Base-by-base conservation (phyloP, 371 early-diverging fungal genomes). In the Saksenaea oblongispora region DNA sequence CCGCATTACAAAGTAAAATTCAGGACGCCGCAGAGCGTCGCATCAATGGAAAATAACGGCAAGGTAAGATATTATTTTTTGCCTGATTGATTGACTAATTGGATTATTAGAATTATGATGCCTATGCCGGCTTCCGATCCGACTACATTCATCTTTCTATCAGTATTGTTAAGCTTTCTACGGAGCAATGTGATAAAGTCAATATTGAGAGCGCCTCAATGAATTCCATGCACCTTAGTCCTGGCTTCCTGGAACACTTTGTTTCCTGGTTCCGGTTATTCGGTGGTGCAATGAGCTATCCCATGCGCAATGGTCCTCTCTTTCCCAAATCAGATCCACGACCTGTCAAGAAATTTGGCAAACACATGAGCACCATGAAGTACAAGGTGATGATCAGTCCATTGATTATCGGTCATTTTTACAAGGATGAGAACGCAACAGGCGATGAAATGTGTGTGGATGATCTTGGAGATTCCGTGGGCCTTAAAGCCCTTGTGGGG, bases 81-180 rank as follows among this genome's bases (percentile, higher is more conserved):
- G 34, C 54, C 7, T 47, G 47, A 44, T 58, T 54, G 31, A 15
- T 47, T 31, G 18, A 34, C 17, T 36, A 34, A 42, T 69, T 24
- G 41, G 14, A 36, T 54, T 54, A 54, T 26, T 63, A 79, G 86
- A 51, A 63, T 10, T 74, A 84, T 41, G 91, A 91, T 74, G 80
- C 89, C 0, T 89, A 78, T 62, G 65, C 61, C n/a, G 91, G 90
- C 2, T 92, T 90, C 62, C 76, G 91, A 17, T 86, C 89, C 2
- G 69, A 79, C 18, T 78, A 72, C 62, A 82, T 91, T 14, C 85
- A 90, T 69, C 57, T 91, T 0, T 80, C 81, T 2, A 68, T 91
- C 36, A 83, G 85, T 51, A 80, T 84, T 18, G 59, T 72, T 27
- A 76, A 76, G 35, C 56, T 70, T 34, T 56, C 62, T 17, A 37